Percentiles rank a stretch among this genome's conserved stretches.
phyloP scores from a whole-genome alignment of 345 rosid genomes.

The Adansonia digitata region DNA sequence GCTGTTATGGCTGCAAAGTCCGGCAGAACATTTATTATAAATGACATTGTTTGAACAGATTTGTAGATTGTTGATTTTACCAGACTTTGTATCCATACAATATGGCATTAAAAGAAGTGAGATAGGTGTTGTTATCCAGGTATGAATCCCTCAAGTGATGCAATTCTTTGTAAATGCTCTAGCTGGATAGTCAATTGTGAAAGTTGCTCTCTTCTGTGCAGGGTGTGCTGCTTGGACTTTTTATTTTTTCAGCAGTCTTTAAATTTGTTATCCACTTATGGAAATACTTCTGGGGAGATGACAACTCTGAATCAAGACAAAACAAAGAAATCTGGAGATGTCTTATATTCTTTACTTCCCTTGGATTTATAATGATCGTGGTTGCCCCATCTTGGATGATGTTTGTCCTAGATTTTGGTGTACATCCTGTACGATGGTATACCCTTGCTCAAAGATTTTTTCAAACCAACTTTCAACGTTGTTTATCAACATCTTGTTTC shows the following conservation, averaged over 20 bases:
- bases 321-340: slow-evolving; percentile 43
- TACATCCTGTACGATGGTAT: slow-evolving; percentile 85
- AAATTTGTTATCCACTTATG: slow-evolving; percentile 39
- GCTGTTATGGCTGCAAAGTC: slow-evolving; percentile 16
- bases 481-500: neutral
- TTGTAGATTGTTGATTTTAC: slow-evolving; percentile 34
- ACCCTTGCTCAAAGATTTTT: neutral
- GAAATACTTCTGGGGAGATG: slow-evolving; percentile 17
- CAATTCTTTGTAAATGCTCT: slow-evolving; percentile 14
- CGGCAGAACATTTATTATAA: slow-evolving; percentile 12
- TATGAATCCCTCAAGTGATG: slow-evolving; percentile 16
- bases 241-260: slow-evolving; percentile 59
- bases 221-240: slow-evolving; percentile 82
- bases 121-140: slow-evolving; percentile 77
- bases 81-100: slow-evolving; percentile 39
- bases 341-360: slow-evolving; percentile 48
- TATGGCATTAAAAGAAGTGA: slow-evolving; percentile 68
- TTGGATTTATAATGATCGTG: slow-evolving; percentile 39
- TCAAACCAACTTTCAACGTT: neutral
- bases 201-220: slow-evolving; percentile 27
- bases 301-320: slow-evolving; percentile 26
- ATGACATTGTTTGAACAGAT: slow-evolving; percentile 39
- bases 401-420: slow-evolving; percentile 63
- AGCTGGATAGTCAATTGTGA: slow-evolving; percentile 13
- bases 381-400: slow-evolving; percentile 83